Conservation (phyloP, 441 rosid genomes). For the Omphalea diandra region DNA sequence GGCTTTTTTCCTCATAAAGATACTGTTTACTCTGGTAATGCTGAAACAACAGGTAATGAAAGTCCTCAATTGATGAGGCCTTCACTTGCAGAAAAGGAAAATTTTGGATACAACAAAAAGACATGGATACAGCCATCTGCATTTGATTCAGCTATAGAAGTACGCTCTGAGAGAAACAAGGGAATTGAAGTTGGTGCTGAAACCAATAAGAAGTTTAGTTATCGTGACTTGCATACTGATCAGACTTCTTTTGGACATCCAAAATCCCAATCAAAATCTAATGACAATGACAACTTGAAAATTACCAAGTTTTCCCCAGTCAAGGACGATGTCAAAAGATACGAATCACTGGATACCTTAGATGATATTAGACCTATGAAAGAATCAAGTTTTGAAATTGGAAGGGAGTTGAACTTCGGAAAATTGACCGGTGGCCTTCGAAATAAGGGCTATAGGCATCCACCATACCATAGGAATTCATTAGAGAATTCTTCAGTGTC, state of each 20-base stretch:
- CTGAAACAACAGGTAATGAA: constrained; percentile 15
- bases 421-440: constrained; percentile 59
- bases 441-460: constrained; percentile 56
- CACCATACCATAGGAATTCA: constrained; percentile 38
- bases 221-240: constrained; percentile 7
- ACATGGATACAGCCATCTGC: constrained; percentile 16
- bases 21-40: constrained; percentile 19
- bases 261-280: constrained; percentile 11
- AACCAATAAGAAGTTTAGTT: constrained; percentile 13
- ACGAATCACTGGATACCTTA: constrained; percentile 24
- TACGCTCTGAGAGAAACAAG: constrained; percentile 13
- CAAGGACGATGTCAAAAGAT: constrained; percentile 26
- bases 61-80: constrained; percentile 9
- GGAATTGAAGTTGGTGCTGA: constrained; percentile 17
- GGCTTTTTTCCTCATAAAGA: constrained; percentile 9
- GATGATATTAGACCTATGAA: constrained; percentile 28
- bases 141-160: constrained; percentile 14
- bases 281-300: not conserved
- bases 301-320: constrained; percentile 30
- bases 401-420: constrained; percentile 50
- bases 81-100: constrained; percentile 18
- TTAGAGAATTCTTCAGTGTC: constrained; percentile 29
- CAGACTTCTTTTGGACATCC: constrained; percentile 19
- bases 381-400: constrained; percentile 39
- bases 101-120: constrained; percentile 25